These are phyloP conservation scores for Aphanomyces astaci DNA, from an alignment of 352 stramenopile species.

Conservation along the genomic window DNA sequence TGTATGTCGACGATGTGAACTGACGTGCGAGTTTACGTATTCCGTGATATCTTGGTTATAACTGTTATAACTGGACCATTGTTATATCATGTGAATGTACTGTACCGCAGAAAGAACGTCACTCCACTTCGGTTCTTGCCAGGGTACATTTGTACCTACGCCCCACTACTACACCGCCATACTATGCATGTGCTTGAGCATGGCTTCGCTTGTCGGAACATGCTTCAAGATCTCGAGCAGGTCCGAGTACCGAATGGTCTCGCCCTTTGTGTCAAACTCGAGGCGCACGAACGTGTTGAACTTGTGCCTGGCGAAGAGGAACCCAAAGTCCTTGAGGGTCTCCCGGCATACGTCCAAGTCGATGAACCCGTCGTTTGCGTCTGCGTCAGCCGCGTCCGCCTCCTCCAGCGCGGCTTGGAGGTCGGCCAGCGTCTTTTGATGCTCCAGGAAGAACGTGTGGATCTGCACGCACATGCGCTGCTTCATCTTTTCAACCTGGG, in stretches of 20 bases:
- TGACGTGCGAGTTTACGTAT: no score
- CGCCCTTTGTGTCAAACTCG: constrained; percentile 14
- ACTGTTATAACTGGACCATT: no score
- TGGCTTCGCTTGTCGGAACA: not conserved
- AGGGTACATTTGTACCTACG: no score
- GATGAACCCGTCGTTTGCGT: constrained; percentile 15
- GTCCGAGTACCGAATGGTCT: constrained; percentile 8
- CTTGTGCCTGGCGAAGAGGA: constrained; percentile 19
- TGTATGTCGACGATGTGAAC: no score
- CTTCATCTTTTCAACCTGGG: constrained; percentile 21
- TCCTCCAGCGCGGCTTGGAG: not conserved
- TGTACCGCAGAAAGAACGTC: no score
- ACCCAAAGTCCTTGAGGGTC: constrained; percentile 16
- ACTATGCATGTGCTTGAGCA: constrained; percentile 1
- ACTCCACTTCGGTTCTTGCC: no score
- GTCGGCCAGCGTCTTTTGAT: not conserved
- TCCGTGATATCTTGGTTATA: no score
- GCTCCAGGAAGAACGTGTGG: constrained; percentile 1
- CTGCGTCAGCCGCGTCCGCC: not conserved
- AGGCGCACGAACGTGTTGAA: constrained; percentile 21
- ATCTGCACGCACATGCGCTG: constrained; percentile 15
- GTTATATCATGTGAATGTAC: no score
- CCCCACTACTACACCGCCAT: not conserved
- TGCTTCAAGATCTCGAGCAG: constrained; percentile 6
- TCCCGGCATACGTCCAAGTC: constrained; percentile 16